Percentiles rank a stretch among this genome's conserved stretches.
Conservation (phyloP, 345 rosid genomes). For the Reutealis trisperma region DNA sequence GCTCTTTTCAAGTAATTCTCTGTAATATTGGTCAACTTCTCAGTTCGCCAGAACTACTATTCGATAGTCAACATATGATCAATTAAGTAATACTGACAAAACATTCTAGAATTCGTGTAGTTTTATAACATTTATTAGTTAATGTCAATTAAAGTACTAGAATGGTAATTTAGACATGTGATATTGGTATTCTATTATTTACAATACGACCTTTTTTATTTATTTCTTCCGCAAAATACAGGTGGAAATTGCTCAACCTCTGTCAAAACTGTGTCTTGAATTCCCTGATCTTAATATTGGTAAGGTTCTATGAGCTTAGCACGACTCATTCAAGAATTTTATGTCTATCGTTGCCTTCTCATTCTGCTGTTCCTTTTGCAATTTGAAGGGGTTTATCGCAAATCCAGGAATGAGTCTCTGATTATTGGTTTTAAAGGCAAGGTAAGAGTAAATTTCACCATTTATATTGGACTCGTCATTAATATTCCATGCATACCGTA, state of each 20-base stretch:
- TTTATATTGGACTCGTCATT: not conserved
- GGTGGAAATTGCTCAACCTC: slow-evolving; percentile 82
- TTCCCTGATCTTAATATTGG: slow-evolving; percentile 86
- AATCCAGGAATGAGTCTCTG: slow-evolving; percentile 72
- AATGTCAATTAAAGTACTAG: not conserved
- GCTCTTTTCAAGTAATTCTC: not conserved
- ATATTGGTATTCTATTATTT: slow-evolving; percentile 4
- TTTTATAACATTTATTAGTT: not conserved
- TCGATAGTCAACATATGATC: not conserved
- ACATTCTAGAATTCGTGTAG: not conserved
- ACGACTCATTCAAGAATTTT: not conserved
- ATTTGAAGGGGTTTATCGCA: slow-evolving; percentile 64
- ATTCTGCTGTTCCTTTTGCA: slow-evolving; percentile 25
- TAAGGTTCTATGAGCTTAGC: slow-evolving; percentile 25
- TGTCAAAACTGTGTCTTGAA: slow-evolving; percentile 78
- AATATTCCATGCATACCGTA: not conserved
- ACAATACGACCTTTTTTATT: not conserved
- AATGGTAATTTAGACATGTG: not conserved
- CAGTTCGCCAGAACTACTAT: not conserved
- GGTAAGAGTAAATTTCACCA: slow-evolving; percentile 41
- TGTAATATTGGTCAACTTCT: not conserved
- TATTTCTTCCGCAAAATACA: slow-evolving; percentile 35
- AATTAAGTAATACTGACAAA: not conserved
- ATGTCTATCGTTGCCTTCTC: slow-evolving; percentile 13
- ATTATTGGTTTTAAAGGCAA: slow-evolving; percentile 67